Evolutionary conservation across 2,329 filamentous ascomycete species (phyloP).

Genomic region (Fusarium luffae): DNA sequence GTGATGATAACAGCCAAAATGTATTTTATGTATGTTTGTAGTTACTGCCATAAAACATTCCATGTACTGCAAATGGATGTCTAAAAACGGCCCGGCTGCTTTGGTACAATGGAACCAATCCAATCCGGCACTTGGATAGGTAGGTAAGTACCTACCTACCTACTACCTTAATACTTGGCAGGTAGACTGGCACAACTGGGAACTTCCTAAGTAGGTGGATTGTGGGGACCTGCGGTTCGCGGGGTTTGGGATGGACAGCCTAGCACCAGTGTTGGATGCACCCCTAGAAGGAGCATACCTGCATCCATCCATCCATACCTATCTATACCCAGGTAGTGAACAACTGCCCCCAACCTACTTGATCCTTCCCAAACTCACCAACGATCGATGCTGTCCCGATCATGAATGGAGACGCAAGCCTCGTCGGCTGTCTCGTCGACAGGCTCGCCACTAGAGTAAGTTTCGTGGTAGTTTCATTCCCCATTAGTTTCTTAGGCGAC

Average conservation of each 20-base stretch:
- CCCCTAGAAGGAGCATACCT: conserved; percentile 20
- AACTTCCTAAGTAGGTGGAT: neutral
- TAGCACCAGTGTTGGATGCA: conserved; percentile 8
- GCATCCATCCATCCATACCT: neutral
- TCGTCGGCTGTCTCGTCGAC: conserved; percentile 71
- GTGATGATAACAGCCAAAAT: neutral
- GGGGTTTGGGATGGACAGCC: conserved; percentile 36
- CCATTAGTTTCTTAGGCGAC: conserved; percentile 13
- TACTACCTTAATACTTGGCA: too few relatives aligned
- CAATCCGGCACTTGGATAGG: neutral
- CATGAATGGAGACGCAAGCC: conserved; percentile 70
- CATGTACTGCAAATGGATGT: conserved; percentile 2
- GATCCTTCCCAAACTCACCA: conserved; percentile 21
- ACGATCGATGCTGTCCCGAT: conserved; percentile 42
- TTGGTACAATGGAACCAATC: neutral
- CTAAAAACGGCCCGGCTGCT: conserved; percentile 15
- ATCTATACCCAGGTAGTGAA: neutral
- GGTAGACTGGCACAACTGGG: too few relatives aligned
- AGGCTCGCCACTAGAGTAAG: conserved; percentile 70
- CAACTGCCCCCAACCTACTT: conserved; percentile 22
- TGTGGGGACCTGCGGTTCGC: conserved; percentile 36
- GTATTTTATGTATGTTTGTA: neutral
- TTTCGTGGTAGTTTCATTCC: conserved; percentile 3
- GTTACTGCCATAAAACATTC: neutral
- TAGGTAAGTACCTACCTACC: neutral